A percentile compares a stretch with the other conserved stretches of the same genome.
Evolutionary conservation across 2,329 filamentous ascomycete genomes (phyloP).

Genomic region (Clathrospora elynae): DNA sequence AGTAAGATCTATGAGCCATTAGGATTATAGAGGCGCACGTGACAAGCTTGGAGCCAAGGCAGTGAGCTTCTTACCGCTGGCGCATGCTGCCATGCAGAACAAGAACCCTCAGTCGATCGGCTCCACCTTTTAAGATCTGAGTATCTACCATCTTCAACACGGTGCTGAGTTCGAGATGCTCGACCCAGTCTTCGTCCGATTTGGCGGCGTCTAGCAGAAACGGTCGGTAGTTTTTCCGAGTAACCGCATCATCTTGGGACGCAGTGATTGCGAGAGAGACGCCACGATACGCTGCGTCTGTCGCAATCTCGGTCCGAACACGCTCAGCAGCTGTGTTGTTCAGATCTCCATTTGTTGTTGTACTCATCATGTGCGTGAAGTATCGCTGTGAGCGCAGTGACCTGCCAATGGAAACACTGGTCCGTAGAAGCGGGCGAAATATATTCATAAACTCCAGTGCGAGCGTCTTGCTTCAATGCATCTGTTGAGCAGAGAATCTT

Average conservation of each 20-base stretch:
- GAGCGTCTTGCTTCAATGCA: too few species aligned
- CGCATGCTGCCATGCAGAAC: slow-evolving; percentile 67
- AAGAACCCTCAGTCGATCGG: slow-evolving; percentile 59
- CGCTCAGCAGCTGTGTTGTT: slow-evolving; percentile 34
- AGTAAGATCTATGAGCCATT: slow-evolving; percentile 59
- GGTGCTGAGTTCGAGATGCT: slow-evolving; percentile 60
- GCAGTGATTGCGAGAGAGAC: slow-evolving; percentile 52
- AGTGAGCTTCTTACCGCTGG: too few species aligned
- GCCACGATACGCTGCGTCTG: slow-evolving; percentile 20
- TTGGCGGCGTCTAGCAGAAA: slow-evolving; percentile 56
- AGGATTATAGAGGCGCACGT: slow-evolving; percentile 4
- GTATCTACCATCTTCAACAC: slow-evolving; percentile 57
- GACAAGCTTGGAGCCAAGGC: too few species aligned
- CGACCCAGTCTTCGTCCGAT: slow-evolving; percentile 60
- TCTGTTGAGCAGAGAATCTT: neutral
- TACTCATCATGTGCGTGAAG: slow-evolving; percentile 8
- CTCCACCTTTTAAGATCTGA: slow-evolving; percentile 48
- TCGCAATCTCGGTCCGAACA: slow-evolving; percentile 13
- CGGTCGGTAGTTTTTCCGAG: slow-evolving; percentile 60
- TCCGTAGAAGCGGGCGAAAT: neutral
- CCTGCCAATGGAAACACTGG: neutral
- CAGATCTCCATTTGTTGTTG: slow-evolving; percentile 27
- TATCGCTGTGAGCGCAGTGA: slow-evolving; percentile 1
- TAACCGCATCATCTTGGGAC: slow-evolving; percentile 54
- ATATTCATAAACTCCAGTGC: slow-evolving; percentile 8